Conservation (phyloP, 106 monocot species). For the Ottelia alismoides region DNA sequence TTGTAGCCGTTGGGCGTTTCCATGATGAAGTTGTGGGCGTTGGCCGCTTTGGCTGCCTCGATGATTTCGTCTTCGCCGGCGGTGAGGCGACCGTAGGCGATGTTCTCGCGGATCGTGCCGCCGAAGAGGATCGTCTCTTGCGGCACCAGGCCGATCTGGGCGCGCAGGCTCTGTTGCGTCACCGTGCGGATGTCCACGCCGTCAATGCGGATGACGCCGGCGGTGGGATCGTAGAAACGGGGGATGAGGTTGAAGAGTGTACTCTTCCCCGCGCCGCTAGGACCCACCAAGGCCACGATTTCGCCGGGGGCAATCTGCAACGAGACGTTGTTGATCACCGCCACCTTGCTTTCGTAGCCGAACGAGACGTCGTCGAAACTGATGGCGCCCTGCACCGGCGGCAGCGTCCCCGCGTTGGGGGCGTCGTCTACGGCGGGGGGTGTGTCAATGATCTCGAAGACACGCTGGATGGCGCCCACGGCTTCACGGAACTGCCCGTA, state of each 20-base stretch:
- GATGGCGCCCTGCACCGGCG: too few relatives aligned
- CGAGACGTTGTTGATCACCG: too few relatives aligned
- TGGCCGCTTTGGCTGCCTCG: slow-evolving; percentile 1
- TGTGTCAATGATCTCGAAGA: too few relatives aligned
- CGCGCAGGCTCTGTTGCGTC: neutral
- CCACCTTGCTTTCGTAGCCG: too few relatives aligned
- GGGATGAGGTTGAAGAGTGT: slow-evolving; percentile 2
- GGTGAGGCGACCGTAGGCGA: slow-evolving; percentile 1
- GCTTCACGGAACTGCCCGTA: too few relatives aligned
- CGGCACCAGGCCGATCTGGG: slow-evolving; percentile 1
- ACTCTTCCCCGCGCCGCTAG: slow-evolving; percentile 2
- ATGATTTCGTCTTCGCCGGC: neutral
- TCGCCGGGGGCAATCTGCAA: too few relatives aligned
- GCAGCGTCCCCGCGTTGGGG: too few relatives aligned
- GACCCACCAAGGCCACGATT: too few relatives aligned
- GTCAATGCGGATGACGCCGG: slow-evolving; percentile 3
- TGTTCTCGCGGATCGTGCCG: slow-evolving; percentile 4
- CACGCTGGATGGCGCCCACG: too few relatives aligned
- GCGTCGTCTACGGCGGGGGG: too few relatives aligned
- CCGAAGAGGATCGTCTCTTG: slow-evolving; percentile 2
- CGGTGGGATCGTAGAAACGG: slow-evolving; percentile 3
- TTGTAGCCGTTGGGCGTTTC: slow-evolving; percentile 4
- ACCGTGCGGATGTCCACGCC: neutral
- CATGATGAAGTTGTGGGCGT: slow-evolving; percentile 6
- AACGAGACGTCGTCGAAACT: too few relatives aligned